phyloP scores from a whole-genome alignment of 1,284 basidiomycete species.

The Malassezia globosa region DNA sequence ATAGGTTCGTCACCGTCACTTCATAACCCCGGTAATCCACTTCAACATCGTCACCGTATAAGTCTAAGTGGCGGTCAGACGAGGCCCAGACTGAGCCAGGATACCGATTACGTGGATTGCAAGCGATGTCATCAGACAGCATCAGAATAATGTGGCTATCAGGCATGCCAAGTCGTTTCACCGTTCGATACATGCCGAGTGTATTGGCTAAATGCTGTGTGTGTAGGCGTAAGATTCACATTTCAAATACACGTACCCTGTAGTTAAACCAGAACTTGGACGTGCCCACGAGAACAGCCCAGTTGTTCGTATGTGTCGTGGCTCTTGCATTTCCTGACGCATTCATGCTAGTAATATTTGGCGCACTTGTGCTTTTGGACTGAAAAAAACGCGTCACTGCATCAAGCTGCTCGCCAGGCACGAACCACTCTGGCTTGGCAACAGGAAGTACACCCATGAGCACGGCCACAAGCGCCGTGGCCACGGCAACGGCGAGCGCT shows the following conservation, averaged over 20 bases:
- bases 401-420: slow-evolving; percentile 13
- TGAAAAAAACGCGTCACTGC: slow-evolving; percentile 24
- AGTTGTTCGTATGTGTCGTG: slow-evolving; percentile 64
- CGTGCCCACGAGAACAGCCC: slow-evolving; percentile 90
- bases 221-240: no score
- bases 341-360: neutral
- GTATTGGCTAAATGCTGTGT: slow-evolving; percentile 98
- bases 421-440: slow-evolving; percentile 18
- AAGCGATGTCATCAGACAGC: slow-evolving; percentile 92
- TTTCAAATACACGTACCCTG: slow-evolving; percentile 53
- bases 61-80: slow-evolving; percentile 63
- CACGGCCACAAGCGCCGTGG: neutral
- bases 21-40: slow-evolving; percentile 97
- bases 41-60: slow-evolving; percentile 93
- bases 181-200: slow-evolving; percentile 95
- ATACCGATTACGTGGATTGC: slow-evolving; percentile 82
- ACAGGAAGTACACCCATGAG: neutral
- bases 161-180: slow-evolving; percentile 92
- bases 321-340: slow-evolving; percentile 1
- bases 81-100: slow-evolving; percentile 83
- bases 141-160: slow-evolving; percentile 98
- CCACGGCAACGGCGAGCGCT: neutral
- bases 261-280: slow-evolving; percentile 99
- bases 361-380: neutral
- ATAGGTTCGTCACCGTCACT: slow-evolving; percentile 90